Base-by-base conservation (phyloP, 1,139 yeast genomes). In the Diutina pseudorugosa region DNA sequence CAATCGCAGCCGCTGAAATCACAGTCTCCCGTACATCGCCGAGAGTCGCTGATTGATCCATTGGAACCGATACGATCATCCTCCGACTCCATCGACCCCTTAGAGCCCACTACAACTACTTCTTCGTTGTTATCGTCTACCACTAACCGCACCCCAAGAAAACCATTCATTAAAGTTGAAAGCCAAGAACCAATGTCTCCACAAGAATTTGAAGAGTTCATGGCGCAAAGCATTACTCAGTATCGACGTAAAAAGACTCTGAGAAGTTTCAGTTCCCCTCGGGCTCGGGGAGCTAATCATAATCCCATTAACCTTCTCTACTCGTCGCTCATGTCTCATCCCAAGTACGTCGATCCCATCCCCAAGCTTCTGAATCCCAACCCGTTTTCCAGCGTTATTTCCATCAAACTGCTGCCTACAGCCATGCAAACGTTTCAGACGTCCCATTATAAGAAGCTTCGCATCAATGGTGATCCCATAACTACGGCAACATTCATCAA, bases 391-490 rank as follows among this genome's bases (percentile, higher is more conserved):
- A 27, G 40, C 18, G 49, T 45, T 9, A 2, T 51, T 9, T 12
- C 60, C 23, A 59, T 64, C 16, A 74, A 74, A 55, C 70, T 77
- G 3, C 58, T 69, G 0, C 70, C 79, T 8, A 73, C 75, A 6
- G 73, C 69, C 7, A 65, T 64, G 51, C 73, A 61, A 62, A 65
- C 71, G 0, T 61, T 66, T 20, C 72, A 67, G 54, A 65, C 67
- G 2, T 67, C 76, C 2, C 77, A 71, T 56, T 73, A 68, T 60
- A 74, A 74, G 56, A 74, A 74, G 54, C 62, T 74, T 12, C 63
- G 79, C 36, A 45, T 45, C 40, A 45, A 45, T 11, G 49, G 49
- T 8, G 21, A 25, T 16, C 49, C 49, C 20, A 45, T 45, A 21
- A 45, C 49, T 6, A n/a, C 23, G 11, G 40, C 19, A 1, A 45